These are phyloP conservation scores for Salvia splendens DNA, from an alignment of 257 asterid species.

Conservation along the genomic window DNA sequence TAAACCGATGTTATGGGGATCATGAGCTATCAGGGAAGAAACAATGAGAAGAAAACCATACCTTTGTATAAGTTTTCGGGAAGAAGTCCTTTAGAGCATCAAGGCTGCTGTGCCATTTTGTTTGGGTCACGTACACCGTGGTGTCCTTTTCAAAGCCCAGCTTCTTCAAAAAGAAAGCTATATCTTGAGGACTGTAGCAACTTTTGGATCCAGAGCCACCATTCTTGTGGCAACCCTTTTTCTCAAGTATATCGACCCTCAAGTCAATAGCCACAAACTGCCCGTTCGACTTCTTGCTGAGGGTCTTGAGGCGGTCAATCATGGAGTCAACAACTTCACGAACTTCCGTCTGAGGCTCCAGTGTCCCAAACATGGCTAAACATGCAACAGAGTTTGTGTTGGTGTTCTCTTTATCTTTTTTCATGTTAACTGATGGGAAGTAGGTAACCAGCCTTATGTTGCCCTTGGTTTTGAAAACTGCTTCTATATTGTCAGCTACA, in stretches of 20 bases:
- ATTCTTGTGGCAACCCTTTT: conserved; percentile 68
- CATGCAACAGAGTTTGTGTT: conserved; percentile 70
- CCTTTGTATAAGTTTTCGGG: conserved; percentile 87
- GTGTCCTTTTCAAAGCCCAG: conserved; percentile 76
- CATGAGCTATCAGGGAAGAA: too few relatives aligned
- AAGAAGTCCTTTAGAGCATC: conserved; percentile 69
- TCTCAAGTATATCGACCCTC: conserved; percentile 84
- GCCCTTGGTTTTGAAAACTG: conserved; percentile 71
- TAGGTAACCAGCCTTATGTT: conserved; percentile 78
- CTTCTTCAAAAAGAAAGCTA: conserved; percentile 69
- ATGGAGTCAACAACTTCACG: conserved; percentile 85
- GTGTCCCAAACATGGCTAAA: conserved; percentile 87
- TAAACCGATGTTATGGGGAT: too few relatives aligned
- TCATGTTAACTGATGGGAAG: conserved; percentile 94
- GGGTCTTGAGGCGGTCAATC: conserved; percentile 71
- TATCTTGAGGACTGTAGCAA: conserved; percentile 75
- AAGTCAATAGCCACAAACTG: conserved; percentile 87
- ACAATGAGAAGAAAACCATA: conserved; percentile 24
- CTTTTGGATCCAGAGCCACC: conserved; percentile 65
- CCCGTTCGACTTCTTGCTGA: conserved; percentile 77
- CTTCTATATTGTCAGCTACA: conserved; percentile 67
- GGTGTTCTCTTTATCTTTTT: conserved; percentile 56
- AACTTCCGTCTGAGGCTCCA: conserved; percentile 75
- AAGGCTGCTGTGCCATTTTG: conserved; percentile 84
- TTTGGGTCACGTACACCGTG: conserved; percentile 74